Evolutionary conservation across 306 rosid genomes (phyloP), one percentile per base, ranked within the genome.

Genomic region (Inga leiocalycina): DNA sequence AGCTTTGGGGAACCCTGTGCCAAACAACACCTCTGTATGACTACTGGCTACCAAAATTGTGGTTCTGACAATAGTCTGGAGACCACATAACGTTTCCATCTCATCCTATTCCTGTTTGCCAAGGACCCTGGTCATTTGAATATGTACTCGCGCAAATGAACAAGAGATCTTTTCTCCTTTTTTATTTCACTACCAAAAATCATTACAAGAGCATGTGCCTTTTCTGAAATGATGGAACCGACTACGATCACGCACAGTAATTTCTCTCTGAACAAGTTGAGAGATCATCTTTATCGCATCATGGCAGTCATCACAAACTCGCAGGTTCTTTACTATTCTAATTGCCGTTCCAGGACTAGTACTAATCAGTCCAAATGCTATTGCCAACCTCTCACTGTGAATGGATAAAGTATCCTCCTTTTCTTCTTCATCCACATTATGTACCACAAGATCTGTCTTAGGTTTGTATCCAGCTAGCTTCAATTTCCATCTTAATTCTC

Each of bases 251-350:
- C 80, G 71, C 56, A 77, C 80, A 61, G 43, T 77, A 27, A 77
- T 77, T 48, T 77, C 80, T 43, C 80, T 61, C 20, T 43, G 57
- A 61, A 77, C 71, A 77, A 77, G 56, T 12, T 59, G 43, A n/a
- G 61, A 56, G 34, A 61, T 61, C 57, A 72, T 20, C 73, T 72
- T 73, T 46, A 34, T 81, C 13, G 74, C 66, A 61, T 64, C 46
- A 73, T 81, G 52, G 41, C 75, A 48, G 66, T 74, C 66, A 15
- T 81, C 43, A 22, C 73, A 80, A 59, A 80, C 65, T 30, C 74
- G 79, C 64, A 72, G 79, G 49, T 59, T 80, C 49, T 80, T 80
- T 45, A 46, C 74, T 59, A 80, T 35, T 43, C 73, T 79, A 79
- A 79, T 48, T 20, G 75, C 48, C 5, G 75, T 66, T 45, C 81